Evolutionary conservation across 768 basidiomycete species (phyloP).

Genomic region (Tubosaeta sp.): DNA sequence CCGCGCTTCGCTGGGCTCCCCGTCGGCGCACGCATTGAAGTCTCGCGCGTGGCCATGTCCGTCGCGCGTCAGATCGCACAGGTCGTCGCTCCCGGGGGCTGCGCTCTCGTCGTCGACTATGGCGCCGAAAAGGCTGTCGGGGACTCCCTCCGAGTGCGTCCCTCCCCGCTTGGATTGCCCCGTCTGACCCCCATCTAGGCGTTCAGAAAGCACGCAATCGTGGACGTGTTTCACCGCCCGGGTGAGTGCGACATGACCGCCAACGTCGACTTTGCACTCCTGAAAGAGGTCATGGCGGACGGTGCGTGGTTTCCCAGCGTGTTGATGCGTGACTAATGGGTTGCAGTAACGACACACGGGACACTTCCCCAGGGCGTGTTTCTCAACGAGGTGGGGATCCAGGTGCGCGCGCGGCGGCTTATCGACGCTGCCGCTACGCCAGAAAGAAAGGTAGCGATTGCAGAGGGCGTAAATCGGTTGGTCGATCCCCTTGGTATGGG

Average conservation of each 20-base stretch:
- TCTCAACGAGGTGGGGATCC: slow-evolving; percentile 73
- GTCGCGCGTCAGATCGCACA: slow-evolving; percentile 66
- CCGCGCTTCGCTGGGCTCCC: slow-evolving; percentile 67
- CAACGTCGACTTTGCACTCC: slow-evolving; percentile 94
- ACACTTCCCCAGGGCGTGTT: slow-evolving; percentile 76
- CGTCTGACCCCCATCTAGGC: slow-evolving; percentile 53
- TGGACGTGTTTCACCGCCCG: slow-evolving; percentile 78
- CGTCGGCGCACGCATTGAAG: slow-evolving; percentile 71
- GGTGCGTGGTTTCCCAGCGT: slow-evolving; percentile 41
- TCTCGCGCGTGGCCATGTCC: slow-evolving; percentile 67
- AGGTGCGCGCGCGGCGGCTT: slow-evolving; percentile 60
- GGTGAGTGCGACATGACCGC: slow-evolving; percentile 90
- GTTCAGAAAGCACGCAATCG: slow-evolving; percentile 82
- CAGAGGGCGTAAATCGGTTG: slow-evolving; percentile 61
- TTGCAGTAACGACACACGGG: slow-evolving; percentile 48
- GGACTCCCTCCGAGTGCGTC: slow-evolving; percentile 75
- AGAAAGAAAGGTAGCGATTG: slow-evolving; percentile 51
- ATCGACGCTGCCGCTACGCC: slow-evolving; percentile 45
- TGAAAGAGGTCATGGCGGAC: slow-evolving; percentile 70
- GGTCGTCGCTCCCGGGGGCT: slow-evolving; percentile 44
- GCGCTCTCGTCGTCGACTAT: slow-evolving; percentile 87
- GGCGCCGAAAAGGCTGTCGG: slow-evolving; percentile 68
- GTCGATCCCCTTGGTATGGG: slow-evolving; percentile 86
- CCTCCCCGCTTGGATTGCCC: not conserved
- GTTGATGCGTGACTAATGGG: slow-evolving; percentile 4